phyloP scores from a whole-genome alignment of 768 basidiomycete genomes.

The Pleurotus pulmonarius region DNA sequence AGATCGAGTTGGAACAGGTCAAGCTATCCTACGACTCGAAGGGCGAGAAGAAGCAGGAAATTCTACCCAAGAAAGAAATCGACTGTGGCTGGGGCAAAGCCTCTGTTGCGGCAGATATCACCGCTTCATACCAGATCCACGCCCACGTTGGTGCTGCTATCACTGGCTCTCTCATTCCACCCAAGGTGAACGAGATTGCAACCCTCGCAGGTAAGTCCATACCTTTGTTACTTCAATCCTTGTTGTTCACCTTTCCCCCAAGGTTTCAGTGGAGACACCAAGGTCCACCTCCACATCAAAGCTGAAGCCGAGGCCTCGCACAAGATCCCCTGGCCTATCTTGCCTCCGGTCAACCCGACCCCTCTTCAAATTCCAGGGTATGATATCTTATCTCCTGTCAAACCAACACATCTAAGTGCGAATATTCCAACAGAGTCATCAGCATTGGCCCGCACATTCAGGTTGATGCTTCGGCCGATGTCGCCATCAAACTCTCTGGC shows the following conservation, averaged over 20 bases:
- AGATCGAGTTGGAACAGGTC: background rate
- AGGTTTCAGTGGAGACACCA: conserved; percentile 2
- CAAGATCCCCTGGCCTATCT: background rate
- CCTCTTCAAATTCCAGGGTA: conserved; percentile 5
- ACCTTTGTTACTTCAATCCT: background rate
- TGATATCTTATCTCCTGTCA: background rate
- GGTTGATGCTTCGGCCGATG: background rate
- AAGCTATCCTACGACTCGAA: background rate
- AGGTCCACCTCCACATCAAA: background rate
- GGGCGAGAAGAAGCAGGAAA: conserved; percentile 3
- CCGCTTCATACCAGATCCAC: background rate
- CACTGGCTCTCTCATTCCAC: background rate
- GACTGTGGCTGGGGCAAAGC: conserved; percentile 3
- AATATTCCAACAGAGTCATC: background rate
- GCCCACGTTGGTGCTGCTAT: conserved; percentile 3
- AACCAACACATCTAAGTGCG: too few relatives aligned
- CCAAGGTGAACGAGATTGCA: background rate
- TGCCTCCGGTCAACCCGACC: background rate
- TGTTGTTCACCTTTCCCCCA: background rate
- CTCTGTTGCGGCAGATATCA: background rate
- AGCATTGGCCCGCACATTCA: background rate
- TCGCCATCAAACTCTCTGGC: background rate
- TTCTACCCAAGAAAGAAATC: background rate
- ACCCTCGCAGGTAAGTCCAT: background rate
- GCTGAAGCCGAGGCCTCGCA: background rate